Evolutionary conservation across 805 yeast genomes (phyloP).

Genomic region (Candida incommunis): DNA sequence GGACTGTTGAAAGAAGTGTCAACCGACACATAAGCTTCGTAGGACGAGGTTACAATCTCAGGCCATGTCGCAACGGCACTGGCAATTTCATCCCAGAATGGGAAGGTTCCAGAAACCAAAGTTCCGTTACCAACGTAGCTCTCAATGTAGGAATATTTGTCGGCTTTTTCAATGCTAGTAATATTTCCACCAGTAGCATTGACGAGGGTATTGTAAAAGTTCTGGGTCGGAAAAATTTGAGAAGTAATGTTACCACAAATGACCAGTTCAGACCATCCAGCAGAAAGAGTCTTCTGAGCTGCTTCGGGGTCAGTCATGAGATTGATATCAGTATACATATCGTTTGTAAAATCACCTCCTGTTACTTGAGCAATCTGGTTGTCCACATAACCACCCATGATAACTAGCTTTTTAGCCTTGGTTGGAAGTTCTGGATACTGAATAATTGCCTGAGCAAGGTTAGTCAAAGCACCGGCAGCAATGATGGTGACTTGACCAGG

Average conservation of each 20-base stretch:
- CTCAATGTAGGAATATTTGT: background rate
- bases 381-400: conserved; percentile 34
- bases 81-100: conserved; percentile 1
- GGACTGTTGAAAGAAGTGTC: background rate
- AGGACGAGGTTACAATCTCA: background rate
- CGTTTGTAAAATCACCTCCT: conserved; percentile 21
- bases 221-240: conserved; percentile 27
- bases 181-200: background rate
- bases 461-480: conserved; percentile 31
- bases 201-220: conserved; percentile 22
- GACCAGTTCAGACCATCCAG: conserved; percentile 25
- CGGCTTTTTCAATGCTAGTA: background rate
- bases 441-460: conserved; percentile 31
- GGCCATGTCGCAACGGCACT: conserved; percentile 1
- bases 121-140: background rate
- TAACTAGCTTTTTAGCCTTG: conserved; percentile 26
- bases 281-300: conserved; percentile 29
- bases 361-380: conserved; percentile 25
- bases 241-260: conserved; percentile 32
- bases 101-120: background rate
- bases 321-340: conserved; percentile 30
- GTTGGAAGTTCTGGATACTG: conserved; percentile 26
- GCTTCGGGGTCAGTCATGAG: conserved; percentile 32
- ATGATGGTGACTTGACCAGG: conserved; percentile 18
- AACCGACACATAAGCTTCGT: background rate